Evolutionary conservation across 2,329 filamentous ascomycete species (phyloP), one percentile per base, ranked within the genome.

Genomic region (Niveomyces coronatus): DNA sequence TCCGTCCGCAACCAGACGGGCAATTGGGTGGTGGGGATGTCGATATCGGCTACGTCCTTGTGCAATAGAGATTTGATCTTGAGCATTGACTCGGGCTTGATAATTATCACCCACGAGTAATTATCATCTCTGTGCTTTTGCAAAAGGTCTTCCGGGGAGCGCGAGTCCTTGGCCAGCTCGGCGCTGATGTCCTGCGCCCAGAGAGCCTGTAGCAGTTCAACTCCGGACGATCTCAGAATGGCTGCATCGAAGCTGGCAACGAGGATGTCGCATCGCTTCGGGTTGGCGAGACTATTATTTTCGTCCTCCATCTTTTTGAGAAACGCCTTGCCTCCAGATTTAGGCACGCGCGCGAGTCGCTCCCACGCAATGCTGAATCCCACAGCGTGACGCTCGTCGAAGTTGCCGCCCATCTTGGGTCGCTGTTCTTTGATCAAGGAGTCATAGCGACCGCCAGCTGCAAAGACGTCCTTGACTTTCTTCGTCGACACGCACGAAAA

Each of bases 351-450:
- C 6, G 80, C 79, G 4, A 94, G 66, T 41, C 82, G 77, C 50
- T 95, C 88, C 78, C 88, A 93, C 17, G 84, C 84, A 28, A 96
- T 65, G 52, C 87, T 93, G 54, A 96, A 89, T 1, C 93, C 91
- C 9, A 96, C 91, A 5, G 86, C 89, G 53, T 93, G 85, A 15
- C 77, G 76, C 49, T 80, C 77, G 39, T 75, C 69, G 30, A 73
- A 66, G 40, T 72, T 73, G 17, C 68, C 71, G 28, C 76, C 68
- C 29, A 78, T 73, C 45, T 78, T 81, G 5, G 84, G 83, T 8
- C 80, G 75, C 52, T 93, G 84, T 44, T 93, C 84, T 54, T 79
- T 79, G 46, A 98, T 89, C 15, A 98, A 65, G 33, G 78, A 77
- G 55, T 98, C 93, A 55, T 98, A 98, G 34, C 91, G 77, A 3